Conservation (phyloP, 2,329 filamentous ascomycete genomes). For the Fusarium proliferatum region DNA sequence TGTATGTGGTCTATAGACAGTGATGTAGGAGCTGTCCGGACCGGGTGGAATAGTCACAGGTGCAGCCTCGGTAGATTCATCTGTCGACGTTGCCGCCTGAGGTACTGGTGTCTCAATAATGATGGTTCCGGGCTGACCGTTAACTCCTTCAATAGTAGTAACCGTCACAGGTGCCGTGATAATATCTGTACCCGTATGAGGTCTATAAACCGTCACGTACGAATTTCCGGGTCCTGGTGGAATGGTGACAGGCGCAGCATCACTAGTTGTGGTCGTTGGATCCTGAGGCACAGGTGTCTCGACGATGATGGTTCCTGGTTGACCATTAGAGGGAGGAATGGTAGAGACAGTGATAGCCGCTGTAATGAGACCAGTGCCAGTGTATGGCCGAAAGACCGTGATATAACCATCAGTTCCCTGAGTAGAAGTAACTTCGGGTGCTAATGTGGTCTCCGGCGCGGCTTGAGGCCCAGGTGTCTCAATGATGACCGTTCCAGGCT, state of each 20-base stretch:
- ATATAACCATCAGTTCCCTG: conserved; percentile 24
- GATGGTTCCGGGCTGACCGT: conserved; percentile 21
- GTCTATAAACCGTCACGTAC: conserved; percentile 30
- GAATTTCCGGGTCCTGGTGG: conserved; percentile 16
- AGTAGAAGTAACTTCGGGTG: not conserved
- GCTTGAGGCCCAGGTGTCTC: conserved; percentile 24
- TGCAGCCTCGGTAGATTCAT: not conserved
- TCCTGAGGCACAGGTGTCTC: conserved; percentile 10
- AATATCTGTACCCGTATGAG: conserved; percentile 11
- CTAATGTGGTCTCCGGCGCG: not conserved
- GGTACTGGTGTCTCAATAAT: conserved; percentile 19
- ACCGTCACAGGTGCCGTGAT: conserved; percentile 26
- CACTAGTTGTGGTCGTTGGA: not conserved
- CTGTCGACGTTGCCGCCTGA: not conserved
- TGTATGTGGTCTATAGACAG: conserved; percentile 24
- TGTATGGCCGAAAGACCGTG: conserved; percentile 22
- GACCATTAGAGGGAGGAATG: conserved; percentile 11
- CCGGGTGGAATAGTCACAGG: conserved; percentile 19
- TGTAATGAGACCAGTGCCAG: conserved; percentile 13
- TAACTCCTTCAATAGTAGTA: conserved; percentile 15
- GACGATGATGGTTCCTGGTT: conserved; percentile 25
- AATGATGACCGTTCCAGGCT: conserved; percentile 31
- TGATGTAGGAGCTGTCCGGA: conserved; percentile 23
- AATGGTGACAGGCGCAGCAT: conserved; percentile 11
- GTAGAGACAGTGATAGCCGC: conserved; percentile 20